Evolutionary conservation across 176 grass and related monocot genomes (phyloP).

Genomic region (Oryza rufipogon): DNA sequence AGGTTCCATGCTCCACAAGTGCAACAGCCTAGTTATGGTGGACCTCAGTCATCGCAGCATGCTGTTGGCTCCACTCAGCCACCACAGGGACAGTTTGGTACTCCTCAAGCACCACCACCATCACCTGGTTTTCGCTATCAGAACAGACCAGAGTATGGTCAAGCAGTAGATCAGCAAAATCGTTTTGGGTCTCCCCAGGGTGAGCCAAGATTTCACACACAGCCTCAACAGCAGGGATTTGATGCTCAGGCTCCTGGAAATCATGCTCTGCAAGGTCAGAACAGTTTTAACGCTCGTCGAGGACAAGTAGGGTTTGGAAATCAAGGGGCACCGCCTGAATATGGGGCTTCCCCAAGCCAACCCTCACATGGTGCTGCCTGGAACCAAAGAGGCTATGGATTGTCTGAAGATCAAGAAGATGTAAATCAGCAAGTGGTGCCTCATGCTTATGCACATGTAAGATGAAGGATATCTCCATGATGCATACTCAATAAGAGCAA

Average conservation of each 20-base stretch:
- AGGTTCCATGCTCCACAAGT: not conserved
- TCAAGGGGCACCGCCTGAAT: slow-evolving; percentile 14
- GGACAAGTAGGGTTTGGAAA: slow-evolving; percentile 15
- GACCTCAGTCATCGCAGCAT: slow-evolving; percentile 15
- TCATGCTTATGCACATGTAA: not conserved
- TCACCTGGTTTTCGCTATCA: slow-evolving; percentile 13
- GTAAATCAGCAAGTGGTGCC: not conserved
- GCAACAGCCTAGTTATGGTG: slow-evolving; percentile 31
- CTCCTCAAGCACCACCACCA: slow-evolving; percentile 40
- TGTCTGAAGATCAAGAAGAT: not conserved
- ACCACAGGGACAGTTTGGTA: slow-evolving; percentile 14
- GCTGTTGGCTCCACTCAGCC: slow-evolving; percentile 4
- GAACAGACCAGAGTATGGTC: slow-evolving; percentile 12
- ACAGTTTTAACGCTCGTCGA: not conserved
- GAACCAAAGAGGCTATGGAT: slow-evolving; percentile 3
- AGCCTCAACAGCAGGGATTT: slow-evolving; percentile 32
- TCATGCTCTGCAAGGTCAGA: slow-evolving; percentile 26
- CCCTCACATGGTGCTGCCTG: slow-evolving; percentile 23
- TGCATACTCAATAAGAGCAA: not conserved
- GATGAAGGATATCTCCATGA: not conserved
- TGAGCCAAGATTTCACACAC: slow-evolving; percentile 12
- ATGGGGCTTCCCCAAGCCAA: not conserved
- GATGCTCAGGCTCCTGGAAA: slow-evolving; percentile 22
- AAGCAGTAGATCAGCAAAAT: slow-evolving; percentile 7
- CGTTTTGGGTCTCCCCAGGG: slow-evolving; percentile 10